These are phyloP conservation scores for Euphorbia celastroides DNA, from an alignment of 441 rosid genomes.

Conservation along the genomic window DNA sequence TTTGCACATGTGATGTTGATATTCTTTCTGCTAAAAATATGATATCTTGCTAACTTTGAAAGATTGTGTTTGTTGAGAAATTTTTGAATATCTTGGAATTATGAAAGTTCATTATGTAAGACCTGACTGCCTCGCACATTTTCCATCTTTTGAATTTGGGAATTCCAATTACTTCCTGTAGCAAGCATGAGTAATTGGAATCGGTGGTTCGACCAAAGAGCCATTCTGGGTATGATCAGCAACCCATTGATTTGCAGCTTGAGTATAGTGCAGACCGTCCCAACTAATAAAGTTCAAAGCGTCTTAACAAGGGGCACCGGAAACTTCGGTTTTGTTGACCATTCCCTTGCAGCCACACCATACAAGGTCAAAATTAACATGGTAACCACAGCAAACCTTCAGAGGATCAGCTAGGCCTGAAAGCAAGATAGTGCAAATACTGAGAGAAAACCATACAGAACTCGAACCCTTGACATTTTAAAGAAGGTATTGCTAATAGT, in stretches of 20 bases:
- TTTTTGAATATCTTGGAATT: no score
- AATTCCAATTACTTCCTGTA: conserved; percentile 29
- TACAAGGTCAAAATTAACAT: conserved; percentile 59
- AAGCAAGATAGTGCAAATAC: not conserved
- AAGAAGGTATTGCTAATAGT: no score
- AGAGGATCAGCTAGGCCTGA: conserved; percentile 65
- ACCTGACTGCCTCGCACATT: no score
- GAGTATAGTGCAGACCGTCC: conserved; percentile 88
- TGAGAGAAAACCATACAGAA: no score
- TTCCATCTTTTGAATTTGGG: no score
- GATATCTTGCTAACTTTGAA: not conserved
- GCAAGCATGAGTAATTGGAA: conserved; percentile 63
- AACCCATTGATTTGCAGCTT: conserved; percentile 75
- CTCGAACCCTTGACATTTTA: no score
- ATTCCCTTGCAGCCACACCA: conserved; percentile 75
- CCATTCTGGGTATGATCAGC: conserved; percentile 59
- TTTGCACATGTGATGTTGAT: not conserved
- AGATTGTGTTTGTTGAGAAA: not conserved
- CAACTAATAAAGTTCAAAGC: conserved; percentile 58
- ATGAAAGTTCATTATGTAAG: no score
- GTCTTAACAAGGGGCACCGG: conserved; percentile 55
- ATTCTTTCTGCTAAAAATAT: no score
- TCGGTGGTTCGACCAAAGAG: conserved; percentile 58
- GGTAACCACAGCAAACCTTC: conserved; percentile 84
- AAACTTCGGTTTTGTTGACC: conserved; percentile 48